Percentiles rank a stretch among this genome's conserved stretches.
phyloP scores from a whole-genome alignment of 2,329 filamentous ascomycete species.

The Chaetomium sp. region DNA sequence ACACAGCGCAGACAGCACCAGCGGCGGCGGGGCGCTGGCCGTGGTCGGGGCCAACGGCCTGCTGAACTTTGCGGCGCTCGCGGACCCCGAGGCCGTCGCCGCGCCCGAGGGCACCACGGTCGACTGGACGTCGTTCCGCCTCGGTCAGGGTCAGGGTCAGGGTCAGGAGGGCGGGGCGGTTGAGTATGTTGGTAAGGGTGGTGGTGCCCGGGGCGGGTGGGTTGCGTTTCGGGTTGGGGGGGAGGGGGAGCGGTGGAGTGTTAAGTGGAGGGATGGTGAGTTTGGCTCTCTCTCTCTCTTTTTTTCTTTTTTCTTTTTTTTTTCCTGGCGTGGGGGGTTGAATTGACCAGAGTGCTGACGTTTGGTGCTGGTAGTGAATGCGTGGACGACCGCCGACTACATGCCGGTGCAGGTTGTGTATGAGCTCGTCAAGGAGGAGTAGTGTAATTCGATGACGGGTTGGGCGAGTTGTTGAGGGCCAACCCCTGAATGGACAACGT shows the following conservation, averaged over 20 bases:
- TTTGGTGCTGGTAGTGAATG: constrained; percentile 29
- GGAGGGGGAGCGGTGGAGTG: constrained; percentile 34
- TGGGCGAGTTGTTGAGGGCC: neutral
- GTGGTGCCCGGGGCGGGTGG: constrained; percentile 39
- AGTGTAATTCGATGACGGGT: neutral
- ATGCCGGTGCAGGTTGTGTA: constrained; percentile 41
- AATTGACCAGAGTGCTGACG: neutral
- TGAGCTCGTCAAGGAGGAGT: constrained; percentile 30
- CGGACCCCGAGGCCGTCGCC: constrained; percentile 37
- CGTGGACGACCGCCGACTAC: constrained; percentile 40
- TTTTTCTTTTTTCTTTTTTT: neutral
- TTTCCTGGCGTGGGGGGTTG: neutral
- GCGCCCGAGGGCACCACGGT: constrained; percentile 36
- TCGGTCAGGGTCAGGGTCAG: too few relatives aligned
- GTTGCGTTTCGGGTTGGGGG: constrained; percentile 38
- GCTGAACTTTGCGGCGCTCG: constrained; percentile 40
- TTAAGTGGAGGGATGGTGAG: constrained; percentile 46
- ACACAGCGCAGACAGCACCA: constrained; percentile 38
- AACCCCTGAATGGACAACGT: neutral
- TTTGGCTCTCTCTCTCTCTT: too few relatives aligned
- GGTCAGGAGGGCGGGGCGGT: constrained; percentile 24
- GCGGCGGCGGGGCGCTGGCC: constrained; percentile 40
- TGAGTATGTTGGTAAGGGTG: constrained; percentile 26
- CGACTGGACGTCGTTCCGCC: constrained; percentile 43
- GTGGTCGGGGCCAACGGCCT: constrained; percentile 42